Base-by-base conservation (phyloP, 2,329 filamentous ascomycete species). In the Curvularia hawaiiensis region DNA sequence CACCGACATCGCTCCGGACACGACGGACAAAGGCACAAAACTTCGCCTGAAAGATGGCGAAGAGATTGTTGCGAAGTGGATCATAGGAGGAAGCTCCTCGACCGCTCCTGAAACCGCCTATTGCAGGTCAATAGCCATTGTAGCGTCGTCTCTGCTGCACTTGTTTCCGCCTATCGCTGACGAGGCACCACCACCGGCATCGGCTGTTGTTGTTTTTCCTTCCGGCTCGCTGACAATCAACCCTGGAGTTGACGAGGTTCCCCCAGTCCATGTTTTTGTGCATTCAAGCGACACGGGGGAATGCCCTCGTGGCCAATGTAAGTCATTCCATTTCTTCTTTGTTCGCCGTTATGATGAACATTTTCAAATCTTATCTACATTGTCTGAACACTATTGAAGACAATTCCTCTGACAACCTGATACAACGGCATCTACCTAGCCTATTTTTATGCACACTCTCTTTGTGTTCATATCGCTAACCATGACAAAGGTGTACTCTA, bases 351-450 rank as follows among this genome's bases (percentile, higher is more conserved):
- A 90, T 92, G 94, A 97, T 98, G 93, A 97, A 83, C 78, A 79
- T 53, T 79, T 82, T 79, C 84, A 96, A 95, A 91, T 93, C 93
- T 98, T 98, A 98, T 97, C 94, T 97, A 98, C 94, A 97, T 98
- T 98, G 92, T 90, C 94, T 93, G 94, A 96, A 90, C 80, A 81
- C 78, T 84, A 84, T 89, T 96, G 93, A 96, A 88, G 92, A 95
- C 84, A 83, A 76, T 61, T 62, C 83, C 87, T 92, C 90, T 94
- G 88, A 94, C 88, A 91, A 88, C 81, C 92, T 96, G 92, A 96
- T 86, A 54, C 70, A 80, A 79, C 79, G 81, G 77, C 64, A 47
- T 44, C 40, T 20, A 24, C 28, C 51, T 49, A 48, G 30, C 43
- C 38, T 52, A 8, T 54, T 52, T 54, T 50, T 28, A n/a, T 14